Percentiles rank a stretch among this genome's conserved stretches.
Evolutionary conservation across 768 basidiomycete species (phyloP).

Genomic region (Gymnopilus junonius): DNA sequence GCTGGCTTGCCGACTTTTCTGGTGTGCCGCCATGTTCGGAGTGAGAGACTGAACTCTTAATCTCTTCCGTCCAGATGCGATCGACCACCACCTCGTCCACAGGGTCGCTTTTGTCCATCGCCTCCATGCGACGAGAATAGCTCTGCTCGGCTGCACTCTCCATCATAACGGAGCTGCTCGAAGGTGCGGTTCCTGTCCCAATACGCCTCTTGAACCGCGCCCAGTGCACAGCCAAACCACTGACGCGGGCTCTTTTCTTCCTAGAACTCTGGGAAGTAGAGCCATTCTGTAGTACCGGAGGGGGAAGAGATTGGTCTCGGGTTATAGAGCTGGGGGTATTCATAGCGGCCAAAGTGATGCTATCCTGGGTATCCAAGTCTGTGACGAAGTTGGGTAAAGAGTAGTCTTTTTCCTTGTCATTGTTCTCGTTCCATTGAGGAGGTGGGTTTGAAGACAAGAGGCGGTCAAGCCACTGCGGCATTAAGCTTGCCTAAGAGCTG

Average conservation of each 20-base stretch:
- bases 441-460: slow-evolving; percentile 13
- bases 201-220: slow-evolving; percentile 55
- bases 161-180: slow-evolving; percentile 54
- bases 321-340: slow-evolving; percentile 3
- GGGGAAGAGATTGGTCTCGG: slow-evolving; percentile 37
- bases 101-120: slow-evolving; percentile 35
- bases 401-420: slow-evolving; percentile 6
- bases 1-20: slow-evolving; percentile 54
- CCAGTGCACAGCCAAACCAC: slow-evolving; percentile 47
- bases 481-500: slow-evolving; percentile 10
- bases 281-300: slow-evolving; percentile 42
- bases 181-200: slow-evolving; percentile 59
- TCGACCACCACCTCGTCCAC: slow-evolving; percentile 82
- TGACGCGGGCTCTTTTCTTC: slow-evolving; percentile 43
- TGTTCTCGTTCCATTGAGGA: slow-evolving; percentile 22
- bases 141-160: slow-evolving; percentile 50
- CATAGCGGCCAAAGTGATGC: slow-evolving; percentile 7
- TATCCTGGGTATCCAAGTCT: slow-evolving; percentile 18
- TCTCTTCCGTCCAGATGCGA: slow-evolving; percentile 65
- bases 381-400: slow-evolving; percentile 11
- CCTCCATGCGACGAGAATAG: slow-evolving; percentile 30
- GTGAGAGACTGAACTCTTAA: slow-evolving; percentile 54
- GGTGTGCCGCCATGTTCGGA: slow-evolving; percentile 54
- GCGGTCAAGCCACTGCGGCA: slow-evolving; percentile 28
- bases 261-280: slow-evolving; percentile 26